Evolutionary conservation across 169 alveolate genomes (phyloP).

Genomic region (Eimeria sp.): DNA sequence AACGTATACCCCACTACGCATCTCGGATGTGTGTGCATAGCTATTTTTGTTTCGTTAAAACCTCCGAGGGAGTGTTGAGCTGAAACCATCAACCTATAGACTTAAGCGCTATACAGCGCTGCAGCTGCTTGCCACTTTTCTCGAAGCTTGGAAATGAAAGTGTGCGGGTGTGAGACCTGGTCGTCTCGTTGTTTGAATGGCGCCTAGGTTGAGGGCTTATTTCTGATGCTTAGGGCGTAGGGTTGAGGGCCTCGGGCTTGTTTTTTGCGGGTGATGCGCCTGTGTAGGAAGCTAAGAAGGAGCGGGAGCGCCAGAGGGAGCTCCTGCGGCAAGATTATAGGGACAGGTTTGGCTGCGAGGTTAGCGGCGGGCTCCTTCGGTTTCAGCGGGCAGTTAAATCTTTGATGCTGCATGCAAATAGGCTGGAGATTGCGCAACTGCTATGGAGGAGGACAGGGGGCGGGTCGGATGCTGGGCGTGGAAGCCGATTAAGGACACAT

Average conservation of each 20-base stretch:
- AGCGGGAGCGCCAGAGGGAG: conserved; percentile 86
- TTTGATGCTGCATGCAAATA: not conserved
- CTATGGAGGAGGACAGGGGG: not conserved
- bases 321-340: conserved; percentile 85
- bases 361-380: not conserved
- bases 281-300: conserved; percentile 83
- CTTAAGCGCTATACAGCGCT: not conserved
- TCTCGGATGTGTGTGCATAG: not conserved
- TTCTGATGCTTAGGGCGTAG: not conserved
- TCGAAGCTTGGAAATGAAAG: not conserved
- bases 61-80: not conserved
- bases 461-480: not conserved
- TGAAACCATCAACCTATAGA: not conserved
- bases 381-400: not conserved
- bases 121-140: not conserved
- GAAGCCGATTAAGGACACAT: not conserved
- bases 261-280: not conserved
- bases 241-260: not conserved
- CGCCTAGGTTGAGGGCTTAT: not conserved
- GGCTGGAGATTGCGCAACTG: not conserved
- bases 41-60: not conserved
- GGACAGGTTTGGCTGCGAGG: conserved; percentile 87
- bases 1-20: not conserved
- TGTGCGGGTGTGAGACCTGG: not conserved
- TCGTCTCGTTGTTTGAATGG: not conserved